Evolutionary conservation across 2,329 filamentous ascomycete genomes (phyloP).

Genomic region (Coniella lustricola): DNA sequence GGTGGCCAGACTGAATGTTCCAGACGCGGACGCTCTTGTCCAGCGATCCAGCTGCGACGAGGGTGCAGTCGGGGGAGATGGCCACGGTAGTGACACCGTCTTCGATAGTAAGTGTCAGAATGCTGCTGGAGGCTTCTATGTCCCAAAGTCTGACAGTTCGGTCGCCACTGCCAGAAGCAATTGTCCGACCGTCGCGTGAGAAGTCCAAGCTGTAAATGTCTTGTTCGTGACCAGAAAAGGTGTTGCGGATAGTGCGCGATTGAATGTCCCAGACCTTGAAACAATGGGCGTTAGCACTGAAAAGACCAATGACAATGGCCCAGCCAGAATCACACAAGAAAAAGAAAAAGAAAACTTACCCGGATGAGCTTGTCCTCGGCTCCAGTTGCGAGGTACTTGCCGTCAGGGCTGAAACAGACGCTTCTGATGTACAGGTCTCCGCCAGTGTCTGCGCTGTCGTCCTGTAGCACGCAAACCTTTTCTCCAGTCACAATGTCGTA

Average conservation of each 20-base stretch:
- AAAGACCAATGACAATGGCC: no score
- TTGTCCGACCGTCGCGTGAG: constrained; percentile 84
- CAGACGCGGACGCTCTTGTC: constrained; percentile 98
- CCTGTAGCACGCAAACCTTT: constrained; percentile 84
- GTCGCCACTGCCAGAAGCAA: constrained; percentile 92
- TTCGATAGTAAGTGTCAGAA: constrained; percentile 83
- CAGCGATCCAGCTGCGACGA: constrained; percentile 87
- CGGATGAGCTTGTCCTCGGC: constrained; percentile 97
- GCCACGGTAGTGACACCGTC: constrained; percentile 97
- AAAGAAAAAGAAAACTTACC: constrained; percentile 43
- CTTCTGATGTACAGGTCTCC: constrained; percentile 96
- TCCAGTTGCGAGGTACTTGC: constrained; percentile 86
- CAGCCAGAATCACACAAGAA: constrained; percentile 4
- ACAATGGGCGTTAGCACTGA: constrained; percentile 11
- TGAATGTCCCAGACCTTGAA: constrained; percentile 88
- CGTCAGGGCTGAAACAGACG: constrained; percentile 97
- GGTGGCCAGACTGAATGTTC: constrained; percentile 80
- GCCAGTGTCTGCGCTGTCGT: constrained; percentile 77
- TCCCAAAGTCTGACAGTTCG: constrained; percentile 95
- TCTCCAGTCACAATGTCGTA: constrained; percentile 85
- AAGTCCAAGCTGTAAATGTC: constrained; percentile 98
- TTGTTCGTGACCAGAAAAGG: constrained; percentile 95
- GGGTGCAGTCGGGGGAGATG: constrained; percentile 91
- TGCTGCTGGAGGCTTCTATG: constrained; percentile 74
- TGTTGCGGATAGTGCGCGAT: constrained; percentile 75